Conservation (phyloP, 176 grass and related monocot genomes). For the Carex pumila region DNA sequence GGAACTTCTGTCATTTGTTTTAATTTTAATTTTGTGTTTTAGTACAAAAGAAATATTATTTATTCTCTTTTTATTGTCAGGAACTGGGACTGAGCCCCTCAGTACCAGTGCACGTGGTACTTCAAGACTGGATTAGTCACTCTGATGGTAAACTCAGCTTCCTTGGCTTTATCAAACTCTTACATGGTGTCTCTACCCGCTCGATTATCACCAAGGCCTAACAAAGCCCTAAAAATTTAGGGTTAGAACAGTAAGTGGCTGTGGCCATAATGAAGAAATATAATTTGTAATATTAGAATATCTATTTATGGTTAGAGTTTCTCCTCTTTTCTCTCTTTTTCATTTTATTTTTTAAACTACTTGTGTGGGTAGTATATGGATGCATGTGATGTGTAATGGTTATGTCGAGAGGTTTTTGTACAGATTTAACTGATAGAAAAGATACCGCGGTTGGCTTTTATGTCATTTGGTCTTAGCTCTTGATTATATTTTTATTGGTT, state of each 20-base stretch:
- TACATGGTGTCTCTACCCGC: constrained; percentile 82
- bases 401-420: constrained; percentile 16
- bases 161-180: constrained; percentile 94
- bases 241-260: background rate
- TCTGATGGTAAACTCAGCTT: constrained; percentile 91
- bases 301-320: constrained; percentile 16
- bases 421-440: constrained; percentile 26
- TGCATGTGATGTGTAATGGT: constrained; percentile 10
- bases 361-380: constrained; percentile 23
- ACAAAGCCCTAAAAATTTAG: constrained; percentile 14
- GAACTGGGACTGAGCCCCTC: constrained; percentile 93
- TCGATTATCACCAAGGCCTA: constrained; percentile 65
- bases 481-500: background rate
- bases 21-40: background rate
- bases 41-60: background rate
- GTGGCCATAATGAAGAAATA: constrained; percentile 6
- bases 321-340: background rate
- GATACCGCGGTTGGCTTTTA: background rate
- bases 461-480: background rate
- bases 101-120: constrained; percentile 87
- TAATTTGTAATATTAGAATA: constrained; percentile 5
- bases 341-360: background rate
- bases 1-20: background rate
- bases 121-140: constrained; percentile 97
- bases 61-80: constrained; percentile 24